A percentile compares a stretch with the other conserved stretches of the same genome.
Evolutionary conservation across 768 basidiomycete species (phyloP).

Genomic region (Trametes cinnabarina): DNA sequence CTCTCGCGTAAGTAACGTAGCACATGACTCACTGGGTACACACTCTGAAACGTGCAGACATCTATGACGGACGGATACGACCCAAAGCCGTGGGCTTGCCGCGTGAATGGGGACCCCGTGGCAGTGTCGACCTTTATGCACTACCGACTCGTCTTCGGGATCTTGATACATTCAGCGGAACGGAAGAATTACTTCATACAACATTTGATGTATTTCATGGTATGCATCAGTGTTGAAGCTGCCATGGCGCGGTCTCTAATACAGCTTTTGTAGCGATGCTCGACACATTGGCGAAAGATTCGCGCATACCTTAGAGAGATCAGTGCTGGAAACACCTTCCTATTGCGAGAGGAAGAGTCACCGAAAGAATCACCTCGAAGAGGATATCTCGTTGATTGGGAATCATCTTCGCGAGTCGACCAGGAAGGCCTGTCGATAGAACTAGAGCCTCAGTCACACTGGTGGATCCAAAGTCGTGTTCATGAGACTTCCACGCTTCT

Average conservation of each 20-base stretch:
- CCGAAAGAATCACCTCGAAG: too few species aligned
- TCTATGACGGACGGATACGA: background rate
- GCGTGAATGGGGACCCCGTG: background rate
- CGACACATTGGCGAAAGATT: background rate
- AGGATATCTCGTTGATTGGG: slow-evolving; percentile 12
- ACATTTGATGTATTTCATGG: slow-evolving; percentile 4
- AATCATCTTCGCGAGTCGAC: background rate
- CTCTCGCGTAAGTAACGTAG: background rate
- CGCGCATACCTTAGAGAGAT: slow-evolving; percentile 10
- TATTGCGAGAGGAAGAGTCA: too few species aligned
- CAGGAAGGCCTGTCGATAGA: background rate
- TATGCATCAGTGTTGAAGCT: background rate
- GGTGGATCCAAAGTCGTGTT: too few species aligned
- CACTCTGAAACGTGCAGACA: background rate
- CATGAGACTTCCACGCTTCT: too few species aligned
- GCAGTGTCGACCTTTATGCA: background rate
- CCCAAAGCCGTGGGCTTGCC: background rate
- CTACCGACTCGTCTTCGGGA: slow-evolving; percentile 4
- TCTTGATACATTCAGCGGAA: slow-evolving; percentile 1
- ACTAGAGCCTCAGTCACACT: background rate
- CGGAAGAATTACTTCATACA: slow-evolving; percentile 3
- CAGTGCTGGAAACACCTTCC: slow-evolving; percentile 8
- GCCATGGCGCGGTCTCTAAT: background rate
- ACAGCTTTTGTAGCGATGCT: background rate
- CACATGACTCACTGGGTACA: background rate